These are phyloP conservation scores for Coemansia sp. DNA, from an alignment of 192 early-diverging fungal genomes.

Conservation along the genomic window DNA sequence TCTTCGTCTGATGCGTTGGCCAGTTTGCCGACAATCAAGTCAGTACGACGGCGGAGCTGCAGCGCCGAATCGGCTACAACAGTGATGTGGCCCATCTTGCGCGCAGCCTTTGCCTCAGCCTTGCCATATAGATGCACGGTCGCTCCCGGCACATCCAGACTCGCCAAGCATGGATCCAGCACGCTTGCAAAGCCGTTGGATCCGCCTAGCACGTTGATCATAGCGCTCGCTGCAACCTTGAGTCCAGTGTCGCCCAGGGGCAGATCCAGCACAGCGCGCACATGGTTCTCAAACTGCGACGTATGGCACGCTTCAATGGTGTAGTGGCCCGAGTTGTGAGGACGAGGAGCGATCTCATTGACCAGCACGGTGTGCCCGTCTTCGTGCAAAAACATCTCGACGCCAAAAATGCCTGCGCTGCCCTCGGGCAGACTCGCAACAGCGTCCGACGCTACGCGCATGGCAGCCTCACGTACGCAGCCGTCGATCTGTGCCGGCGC, in stretches of 20 bases:
- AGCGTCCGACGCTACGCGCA: conserved; percentile 80
- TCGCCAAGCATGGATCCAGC: conserved; percentile 46
- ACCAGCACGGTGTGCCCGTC: conserved; percentile 77
- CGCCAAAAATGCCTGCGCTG: conserved; percentile 89
- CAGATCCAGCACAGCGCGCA: conserved; percentile 87
- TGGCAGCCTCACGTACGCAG: conserved; percentile 64
- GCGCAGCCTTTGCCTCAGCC: conserved; percentile 75
- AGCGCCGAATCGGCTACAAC: conserved; percentile 83
- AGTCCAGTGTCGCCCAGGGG: conserved; percentile 83
- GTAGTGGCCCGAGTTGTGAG: conserved; percentile 99
- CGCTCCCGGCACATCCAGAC: conserved; percentile 77
- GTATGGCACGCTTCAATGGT: conserved; percentile 97
- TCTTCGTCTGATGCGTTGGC: conserved; percentile 48
- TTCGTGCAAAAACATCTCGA: conserved; percentile 95
- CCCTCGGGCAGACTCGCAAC: conserved; percentile 70
- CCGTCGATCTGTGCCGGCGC: conserved; percentile 96
- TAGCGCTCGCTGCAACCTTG: conserved; percentile 87
- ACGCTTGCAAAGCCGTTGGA: conserved; percentile 61
- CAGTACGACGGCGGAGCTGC: conserved; percentile 69
- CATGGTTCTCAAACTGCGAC: conserved; percentile 94
- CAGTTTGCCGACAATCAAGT: conserved; percentile 56
- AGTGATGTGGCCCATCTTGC: conserved; percentile 99
- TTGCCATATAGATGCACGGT: conserved; percentile 97
- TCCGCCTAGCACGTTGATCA: conserved; percentile 94
- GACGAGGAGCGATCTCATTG: conserved; percentile 98